These are phyloP conservation scores for Termitomyces sp. DNA, from an alignment of 768 basidiomycete species.

Conservation along the genomic window DNA sequence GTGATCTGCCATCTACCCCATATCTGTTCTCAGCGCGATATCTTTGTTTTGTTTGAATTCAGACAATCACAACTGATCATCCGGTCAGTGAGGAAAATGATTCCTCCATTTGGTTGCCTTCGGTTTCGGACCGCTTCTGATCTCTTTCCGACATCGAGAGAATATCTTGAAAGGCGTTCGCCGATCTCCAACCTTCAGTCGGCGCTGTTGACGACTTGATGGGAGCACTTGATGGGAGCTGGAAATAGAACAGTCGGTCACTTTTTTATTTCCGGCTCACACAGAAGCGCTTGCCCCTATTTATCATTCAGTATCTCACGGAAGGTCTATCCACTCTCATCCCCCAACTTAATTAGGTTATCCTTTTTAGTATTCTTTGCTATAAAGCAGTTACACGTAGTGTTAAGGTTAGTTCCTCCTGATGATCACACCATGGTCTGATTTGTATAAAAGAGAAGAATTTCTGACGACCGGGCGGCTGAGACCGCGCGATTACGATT, in stretches of 20 bases:
- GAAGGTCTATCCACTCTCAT: not conserved
- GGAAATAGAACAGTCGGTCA: not conserved
- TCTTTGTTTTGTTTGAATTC: not conserved
- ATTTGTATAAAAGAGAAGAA: constrained; percentile 14
- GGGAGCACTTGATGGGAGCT: not conserved
- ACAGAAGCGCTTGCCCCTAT: not conserved
- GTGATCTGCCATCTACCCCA: not conserved
- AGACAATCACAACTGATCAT: not conserved
- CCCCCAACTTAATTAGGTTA: too few species aligned
- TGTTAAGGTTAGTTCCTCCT: constrained; percentile 21
- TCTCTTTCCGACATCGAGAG: not conserved
- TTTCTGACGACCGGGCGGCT: not conserved
- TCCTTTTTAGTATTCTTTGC: not conserved
- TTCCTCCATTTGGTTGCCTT: not conserved
- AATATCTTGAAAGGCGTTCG: not conserved
- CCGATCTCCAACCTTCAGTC: not conserved
- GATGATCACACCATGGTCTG: constrained; percentile 14
- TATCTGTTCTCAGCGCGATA: not conserved
- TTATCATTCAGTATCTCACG: not conserved
- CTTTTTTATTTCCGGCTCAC: not conserved
- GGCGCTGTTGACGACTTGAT: not conserved
- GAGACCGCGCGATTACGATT: not conserved
- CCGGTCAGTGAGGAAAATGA: not conserved
- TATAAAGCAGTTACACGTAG: constrained; percentile 14
- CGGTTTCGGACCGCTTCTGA: not conserved